Base-by-base conservation (phyloP, 768 basidiomycete species). In the Galerina marginata region DNA sequence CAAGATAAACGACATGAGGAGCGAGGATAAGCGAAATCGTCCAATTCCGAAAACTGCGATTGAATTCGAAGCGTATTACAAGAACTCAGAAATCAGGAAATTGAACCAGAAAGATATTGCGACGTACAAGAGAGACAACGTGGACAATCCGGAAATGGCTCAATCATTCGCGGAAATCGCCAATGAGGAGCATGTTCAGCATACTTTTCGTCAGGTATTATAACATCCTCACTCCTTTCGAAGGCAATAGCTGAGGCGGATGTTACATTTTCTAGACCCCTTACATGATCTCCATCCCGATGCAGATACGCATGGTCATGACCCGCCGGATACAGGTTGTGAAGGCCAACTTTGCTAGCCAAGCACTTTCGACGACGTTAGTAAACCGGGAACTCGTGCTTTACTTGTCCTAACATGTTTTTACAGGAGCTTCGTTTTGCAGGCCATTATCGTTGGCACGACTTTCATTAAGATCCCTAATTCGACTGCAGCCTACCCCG, bases 401-500 rank as follows among this genome's bases (percentile, higher is more conserved):
- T 44, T 6, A 20, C 84, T 82, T 74, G 10, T 56, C 10, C 44
- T 39, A 43, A 29, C 15, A 38, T 20, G 16, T 4, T 80, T 38
- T 20, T 56, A 10, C 29, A 74, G 72, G 16, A 61, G 63, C 3
- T 76, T 76, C 51, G 67, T 83, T 33, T 60, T 81, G n/a, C 74
- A 77, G 58, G 71, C 65, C 20, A 56, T 79, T 43, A 77, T 81
- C 62, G 77, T 87, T 54, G 88, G 89, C 7, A 87, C 86, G 0
- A 81, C 88, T 42, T 92, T 90, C 77, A 78, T 83, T 58, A 74
- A 77, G 5, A 73, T 87, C 42, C 77, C 80, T 2, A 77, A 84
- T 15, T 69, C 74, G 14, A 89, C 90, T 0, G 65, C 76, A 4
- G 85, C 83, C 20, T 86, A 85, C 70, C 91, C 88, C 74, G 85